Conservation (phyloP, 306 rosid genomes). For the Malus sylvestris region DNA sequence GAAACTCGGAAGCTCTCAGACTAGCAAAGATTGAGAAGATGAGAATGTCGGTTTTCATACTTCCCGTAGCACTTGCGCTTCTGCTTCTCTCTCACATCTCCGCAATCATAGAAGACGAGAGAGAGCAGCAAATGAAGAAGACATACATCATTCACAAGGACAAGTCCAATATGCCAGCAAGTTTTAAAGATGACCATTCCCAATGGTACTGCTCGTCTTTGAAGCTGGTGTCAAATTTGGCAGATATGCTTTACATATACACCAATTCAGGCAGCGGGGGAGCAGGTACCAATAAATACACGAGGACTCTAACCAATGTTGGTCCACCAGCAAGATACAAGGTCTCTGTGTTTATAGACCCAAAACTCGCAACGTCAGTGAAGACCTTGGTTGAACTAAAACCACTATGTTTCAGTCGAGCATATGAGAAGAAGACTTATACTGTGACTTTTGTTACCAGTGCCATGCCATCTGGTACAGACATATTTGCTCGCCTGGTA, state of each 20-base stretch:
- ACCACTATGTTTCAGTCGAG: slow-evolving; percentile 33
- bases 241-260: slow-evolving; percentile 45
- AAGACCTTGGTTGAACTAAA: slow-evolving; percentile 56
- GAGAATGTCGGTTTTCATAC: neutral
- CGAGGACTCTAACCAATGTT: slow-evolving; percentile 51
- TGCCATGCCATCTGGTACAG: slow-evolving; percentile 42
- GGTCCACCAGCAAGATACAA: slow-evolving; percentile 47
- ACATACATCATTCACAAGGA: slow-evolving; percentile 70
- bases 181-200: slow-evolving; percentile 35
- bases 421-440: slow-evolving; percentile 43
- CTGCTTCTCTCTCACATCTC: neutral
- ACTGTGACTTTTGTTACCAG: slow-evolving; percentile 44
- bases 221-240: slow-evolving; percentile 39
- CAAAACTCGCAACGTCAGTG: slow-evolving; percentile 25
- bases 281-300: slow-evolving; percentile 34
- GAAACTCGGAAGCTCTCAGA: neutral
- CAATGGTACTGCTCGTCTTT: slow-evolving; percentile 58
- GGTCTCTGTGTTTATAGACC: slow-evolving; percentile 23
- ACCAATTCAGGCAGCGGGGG: slow-evolving; percentile 18
- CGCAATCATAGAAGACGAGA: slow-evolving; percentile 27
- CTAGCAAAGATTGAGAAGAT: neutral
- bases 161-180: slow-evolving; percentile 46
- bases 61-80: neutral
- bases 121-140: slow-evolving; percentile 26
- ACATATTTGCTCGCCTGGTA: slow-evolving; percentile 43